Percentiles rank a stretch among this genome's conserved stretches.
These are phyloP conservation scores for Suillus subalutaceus DNA, from an alignment of 768 basidiomycete genomes.

Conservation along the genomic window DNA sequence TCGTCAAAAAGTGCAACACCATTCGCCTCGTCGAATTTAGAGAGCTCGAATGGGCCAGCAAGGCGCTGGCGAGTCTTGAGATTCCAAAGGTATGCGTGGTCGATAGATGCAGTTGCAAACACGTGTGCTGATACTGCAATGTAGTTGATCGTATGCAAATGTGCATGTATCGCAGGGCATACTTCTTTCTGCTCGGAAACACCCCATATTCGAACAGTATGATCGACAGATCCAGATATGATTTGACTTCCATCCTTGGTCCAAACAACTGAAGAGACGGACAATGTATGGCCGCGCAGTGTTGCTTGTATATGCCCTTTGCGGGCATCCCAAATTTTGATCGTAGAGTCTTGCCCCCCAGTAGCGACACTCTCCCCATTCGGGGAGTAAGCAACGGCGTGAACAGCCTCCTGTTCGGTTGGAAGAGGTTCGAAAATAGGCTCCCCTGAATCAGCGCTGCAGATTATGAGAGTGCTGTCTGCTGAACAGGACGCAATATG, in stretches of 20 bases:
- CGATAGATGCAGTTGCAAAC: not conserved
- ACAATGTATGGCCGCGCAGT: not conserved
- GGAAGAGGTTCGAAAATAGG: slow-evolving; percentile 4
- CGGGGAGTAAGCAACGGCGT: slow-evolving; percentile 24
- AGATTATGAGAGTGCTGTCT: slow-evolving; percentile 4
- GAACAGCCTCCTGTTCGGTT: slow-evolving; percentile 21
- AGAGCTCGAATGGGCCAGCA: not conserved
- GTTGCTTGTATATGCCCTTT: not conserved
- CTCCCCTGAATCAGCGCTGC: not conserved
- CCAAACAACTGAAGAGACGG: slow-evolving; percentile 4
- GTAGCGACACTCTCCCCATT: slow-evolving; percentile 24
- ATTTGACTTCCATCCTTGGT: not conserved
- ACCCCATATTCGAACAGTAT: slow-evolving; percentile 8
- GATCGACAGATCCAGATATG: slow-evolving; percentile 3
- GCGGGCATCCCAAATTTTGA: slow-evolving; percentile 24
- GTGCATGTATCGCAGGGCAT: not conserved
- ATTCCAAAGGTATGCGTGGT: not conserved
- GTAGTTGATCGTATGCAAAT: not conserved
- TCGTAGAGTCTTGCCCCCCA: slow-evolving; percentile 21
- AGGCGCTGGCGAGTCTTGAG: not conserved
- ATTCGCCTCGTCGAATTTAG: not conserved
- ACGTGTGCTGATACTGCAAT: not conserved
- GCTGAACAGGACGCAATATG: slow-evolving; percentile 17
- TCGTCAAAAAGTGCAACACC: not conserved
- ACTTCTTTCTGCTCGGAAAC: not conserved